phyloP scores from a whole-genome alignment of 2,329 filamentous ascomycete genomes.

The Sporothrix phasma region DNA sequence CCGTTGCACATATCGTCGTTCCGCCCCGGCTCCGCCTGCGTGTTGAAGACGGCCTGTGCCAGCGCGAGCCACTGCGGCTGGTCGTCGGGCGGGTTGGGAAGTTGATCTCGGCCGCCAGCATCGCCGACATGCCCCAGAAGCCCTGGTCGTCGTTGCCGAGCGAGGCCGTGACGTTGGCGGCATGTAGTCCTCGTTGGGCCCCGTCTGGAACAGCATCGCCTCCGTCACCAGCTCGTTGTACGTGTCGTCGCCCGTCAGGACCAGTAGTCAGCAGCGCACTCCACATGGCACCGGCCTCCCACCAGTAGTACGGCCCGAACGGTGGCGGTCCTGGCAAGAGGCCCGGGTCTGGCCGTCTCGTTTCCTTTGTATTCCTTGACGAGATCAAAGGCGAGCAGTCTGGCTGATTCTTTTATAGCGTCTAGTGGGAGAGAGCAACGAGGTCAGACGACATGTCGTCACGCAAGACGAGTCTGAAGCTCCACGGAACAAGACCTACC shows the following conservation, averaged over 20 bases:
- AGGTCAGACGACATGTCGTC: not conserved
- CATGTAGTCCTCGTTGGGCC: constrained; percentile 39
- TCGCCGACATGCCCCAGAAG: constrained; percentile 47
- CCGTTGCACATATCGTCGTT: constrained; percentile 46
- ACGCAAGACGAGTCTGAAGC: not conserved
- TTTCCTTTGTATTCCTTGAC: constrained; percentile 26
- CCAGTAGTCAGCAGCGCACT: constrained; percentile 32
- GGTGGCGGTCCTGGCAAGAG: constrained; percentile 25
- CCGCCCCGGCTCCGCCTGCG: constrained; percentile 38
- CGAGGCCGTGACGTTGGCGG: constrained; percentile 34
- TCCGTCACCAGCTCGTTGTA: constrained; percentile 41
- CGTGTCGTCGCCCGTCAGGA: constrained; percentile 34
- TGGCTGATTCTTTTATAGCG: constrained; percentile 19
- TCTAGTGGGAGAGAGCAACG: not conserved
- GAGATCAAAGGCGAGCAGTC: constrained; percentile 24
- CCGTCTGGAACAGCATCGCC: constrained; percentile 37
- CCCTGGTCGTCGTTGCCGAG: constrained; percentile 51
- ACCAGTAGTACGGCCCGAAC: constrained; percentile 27
- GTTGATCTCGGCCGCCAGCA: constrained; percentile 45
- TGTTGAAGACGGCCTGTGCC: constrained; percentile 48
- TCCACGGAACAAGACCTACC: not conserved
- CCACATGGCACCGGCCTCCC: constrained; percentile 24
- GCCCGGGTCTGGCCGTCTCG: constrained; percentile 24
- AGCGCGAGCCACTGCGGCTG: constrained; percentile 42
- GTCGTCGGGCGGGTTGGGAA: constrained; percentile 37